These are phyloP conservation scores for Lactarius quietus DNA, from an alignment of 768 basidiomycete genomes.

Conservation along the genomic window DNA sequence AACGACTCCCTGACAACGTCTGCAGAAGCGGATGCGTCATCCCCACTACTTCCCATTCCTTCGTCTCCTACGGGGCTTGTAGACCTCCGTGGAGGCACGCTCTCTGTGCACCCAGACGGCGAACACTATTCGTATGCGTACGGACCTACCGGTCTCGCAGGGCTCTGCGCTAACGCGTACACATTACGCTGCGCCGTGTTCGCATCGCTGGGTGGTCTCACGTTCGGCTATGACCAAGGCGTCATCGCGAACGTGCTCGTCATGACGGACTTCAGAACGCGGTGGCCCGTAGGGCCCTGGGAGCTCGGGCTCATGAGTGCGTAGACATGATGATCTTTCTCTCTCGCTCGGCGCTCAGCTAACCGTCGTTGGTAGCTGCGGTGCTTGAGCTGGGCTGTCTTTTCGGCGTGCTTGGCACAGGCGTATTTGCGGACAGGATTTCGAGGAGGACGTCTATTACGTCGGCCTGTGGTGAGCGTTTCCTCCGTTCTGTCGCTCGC, in stretches of 20 bases:
- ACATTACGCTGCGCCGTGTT: conserved; percentile 66
- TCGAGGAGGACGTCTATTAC: conserved; percentile 68
- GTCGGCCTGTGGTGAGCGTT: conserved; percentile 56
- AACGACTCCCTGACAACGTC: neutral
- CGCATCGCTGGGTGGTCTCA: conserved; percentile 71
- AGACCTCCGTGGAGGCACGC: conserved; percentile 20
- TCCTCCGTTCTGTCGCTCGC: neutral
- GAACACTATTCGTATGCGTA: conserved; percentile 61
- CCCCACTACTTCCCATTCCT: conserved; percentile 13
- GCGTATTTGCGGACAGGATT: conserved; percentile 62
- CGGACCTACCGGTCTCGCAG: conserved; percentile 64
- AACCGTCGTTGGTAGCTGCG: conserved; percentile 48
- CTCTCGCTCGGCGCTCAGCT: neutral
- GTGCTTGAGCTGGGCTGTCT: conserved; percentile 74
- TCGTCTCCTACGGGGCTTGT: neutral
- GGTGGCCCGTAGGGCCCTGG: conserved; percentile 69
- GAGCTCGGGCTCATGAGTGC: conserved; percentile 77
- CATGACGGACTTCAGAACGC: conserved; percentile 66
- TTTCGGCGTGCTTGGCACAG: conserved; percentile 66
- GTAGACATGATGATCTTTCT: conserved; percentile 28
- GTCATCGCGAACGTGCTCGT: conserved; percentile 85
- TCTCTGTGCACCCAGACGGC: conserved; percentile 21
- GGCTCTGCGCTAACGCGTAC: conserved; percentile 62
- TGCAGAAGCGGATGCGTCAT: conserved; percentile 11
- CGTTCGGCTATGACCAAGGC: conserved; percentile 83